Conservation (phyloP, 768 basidiomycete genomes). For the Boletus rufocinnamomeus region DNA sequence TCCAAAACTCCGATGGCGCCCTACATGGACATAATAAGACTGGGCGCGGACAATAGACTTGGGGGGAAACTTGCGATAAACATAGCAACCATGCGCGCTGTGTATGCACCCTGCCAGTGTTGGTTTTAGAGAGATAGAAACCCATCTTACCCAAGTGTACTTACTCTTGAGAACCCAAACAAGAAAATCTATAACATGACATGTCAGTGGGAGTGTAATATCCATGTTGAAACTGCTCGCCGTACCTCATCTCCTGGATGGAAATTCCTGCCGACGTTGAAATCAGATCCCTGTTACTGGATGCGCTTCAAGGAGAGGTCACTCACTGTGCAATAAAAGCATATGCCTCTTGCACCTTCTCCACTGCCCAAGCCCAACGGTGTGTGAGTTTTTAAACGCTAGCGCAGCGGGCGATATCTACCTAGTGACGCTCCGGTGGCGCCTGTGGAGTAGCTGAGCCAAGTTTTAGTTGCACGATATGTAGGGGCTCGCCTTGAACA, state of each 20-base stretch:
- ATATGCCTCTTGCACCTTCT: slow-evolving; percentile 78
- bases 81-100: slow-evolving; percentile 71
- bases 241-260: slow-evolving; percentile 69
- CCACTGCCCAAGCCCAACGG: slow-evolving; percentile 41
- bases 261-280: slow-evolving; percentile 54
- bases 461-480: background rate
- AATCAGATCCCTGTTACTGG: background rate
- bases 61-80: slow-evolving; percentile 38
- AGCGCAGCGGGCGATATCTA: slow-evolving; percentile 24
- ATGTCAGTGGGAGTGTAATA: slow-evolving; percentile 9
- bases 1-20: slow-evolving; percentile 72
- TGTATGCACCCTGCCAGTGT: slow-evolving; percentile 78
- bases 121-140: slow-evolving; percentile 6
- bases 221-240: background rate
- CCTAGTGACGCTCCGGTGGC: slow-evolving; percentile 66
- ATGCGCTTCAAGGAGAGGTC: background rate
- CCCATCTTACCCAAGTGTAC: slow-evolving; percentile 11
- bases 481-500: slow-evolving; percentile 52
- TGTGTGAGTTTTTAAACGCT: slow-evolving; percentile 4
- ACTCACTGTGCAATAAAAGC: slow-evolving; percentile 80
- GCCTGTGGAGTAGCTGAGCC: slow-evolving; percentile 41
- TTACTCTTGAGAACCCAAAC: slow-evolving; percentile 75
- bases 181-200: slow-evolving; percentile 59
- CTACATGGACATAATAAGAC: slow-evolving; percentile 36
- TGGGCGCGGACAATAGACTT: background rate